These are phyloP conservation scores for Nemania diffusa DNA, from an alignment of 2,329 filamentous ascomycete species.

Conservation along the genomic window DNA sequence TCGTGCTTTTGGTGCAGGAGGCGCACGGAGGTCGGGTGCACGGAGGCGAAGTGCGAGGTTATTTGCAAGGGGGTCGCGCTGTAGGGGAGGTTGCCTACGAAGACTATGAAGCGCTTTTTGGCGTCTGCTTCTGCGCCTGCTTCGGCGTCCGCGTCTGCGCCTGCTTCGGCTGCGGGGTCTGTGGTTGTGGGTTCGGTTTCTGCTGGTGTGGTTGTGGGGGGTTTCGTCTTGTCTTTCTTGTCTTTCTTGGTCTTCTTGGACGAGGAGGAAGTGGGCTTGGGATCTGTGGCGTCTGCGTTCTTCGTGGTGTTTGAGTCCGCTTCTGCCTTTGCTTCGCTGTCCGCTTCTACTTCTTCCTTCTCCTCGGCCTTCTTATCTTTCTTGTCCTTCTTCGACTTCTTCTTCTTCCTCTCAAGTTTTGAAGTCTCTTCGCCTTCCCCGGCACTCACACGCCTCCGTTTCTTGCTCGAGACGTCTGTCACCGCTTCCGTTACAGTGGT, in stretches of 20 bases:
- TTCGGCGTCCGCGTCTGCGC: conserved; percentile 35
- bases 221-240: conserved; percentile 40
- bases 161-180: conserved; percentile 31
- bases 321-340: conserved; percentile 44
- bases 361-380: conserved; percentile 9
- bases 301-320: conserved; percentile 33
- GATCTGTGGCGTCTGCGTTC: not conserved
- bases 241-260: conserved; percentile 45
- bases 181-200: conserved; percentile 12
- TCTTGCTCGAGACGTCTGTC: conserved; percentile 40
- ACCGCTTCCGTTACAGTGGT: conserved; percentile 4
- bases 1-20: conserved; percentile 75
- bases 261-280: not conserved
- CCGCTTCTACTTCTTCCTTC: not conserved
- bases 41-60: conserved; percentile 78
- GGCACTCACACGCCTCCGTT: conserved; percentile 44
- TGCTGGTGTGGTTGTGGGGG: conserved; percentile 5
- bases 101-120: conserved; percentile 75
- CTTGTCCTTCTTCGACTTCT: conserved; percentile 38
- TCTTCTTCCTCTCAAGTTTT: conserved; percentile 24
- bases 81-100: conserved; percentile 92
- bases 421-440: conserved; percentile 23
- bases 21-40: conserved; percentile 76
- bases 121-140: conserved; percentile 29
- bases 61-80: conserved; percentile 77